phyloP scores from a whole-genome alignment of 2,329 filamentous ascomycete species.

The Monilinia vaccinii-corymbosi region DNA sequence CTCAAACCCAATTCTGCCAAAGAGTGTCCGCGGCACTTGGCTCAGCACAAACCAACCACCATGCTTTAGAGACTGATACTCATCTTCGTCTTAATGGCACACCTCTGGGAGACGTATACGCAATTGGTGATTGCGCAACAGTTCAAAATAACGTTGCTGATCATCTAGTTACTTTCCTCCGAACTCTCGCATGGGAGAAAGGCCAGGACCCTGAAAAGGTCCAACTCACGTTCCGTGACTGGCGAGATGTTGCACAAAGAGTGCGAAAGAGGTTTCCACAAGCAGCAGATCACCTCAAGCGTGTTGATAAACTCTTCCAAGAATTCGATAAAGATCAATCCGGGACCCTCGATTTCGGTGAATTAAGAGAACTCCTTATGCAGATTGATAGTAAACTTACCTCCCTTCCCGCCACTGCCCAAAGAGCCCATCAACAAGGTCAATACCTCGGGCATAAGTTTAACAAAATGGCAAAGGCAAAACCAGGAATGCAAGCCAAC shows the following conservation, averaged over 20 bases:
- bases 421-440: conserved; percentile 93
- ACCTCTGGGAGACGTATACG: conserved; percentile 89
- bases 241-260: conserved; percentile 72
- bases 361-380: conserved; percentile 76
- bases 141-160: conserved; percentile 96
- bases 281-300: conserved; percentile 74
- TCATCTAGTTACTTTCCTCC: conserved; percentile 82
- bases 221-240: conserved; percentile 78
- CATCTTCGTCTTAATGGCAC: conserved; percentile 84
- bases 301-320: conserved; percentile 83
- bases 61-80: conserved; percentile 88
- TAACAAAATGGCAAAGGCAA: conserved; percentile 75
- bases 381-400: conserved; percentile 96
- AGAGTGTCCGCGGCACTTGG: conserved; percentile 69
- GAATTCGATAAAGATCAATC: conserved; percentile 90
- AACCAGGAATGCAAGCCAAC: conserved; percentile 68
- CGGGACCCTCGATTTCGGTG: conserved; percentile 88
- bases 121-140: conserved; percentile 90
- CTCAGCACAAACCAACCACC: conserved; percentile 71
- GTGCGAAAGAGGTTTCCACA: conserved; percentile 90
- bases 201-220: conserved; percentile 85
- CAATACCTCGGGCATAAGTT: conserved; percentile 88
- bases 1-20: conserved; percentile 74
- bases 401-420: conserved; percentile 86
- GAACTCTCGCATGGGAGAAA: conserved; percentile 81